phyloP scores from a whole-genome alignment of 805 yeast species.

The Cyberlindnera mrakii region DNA sequence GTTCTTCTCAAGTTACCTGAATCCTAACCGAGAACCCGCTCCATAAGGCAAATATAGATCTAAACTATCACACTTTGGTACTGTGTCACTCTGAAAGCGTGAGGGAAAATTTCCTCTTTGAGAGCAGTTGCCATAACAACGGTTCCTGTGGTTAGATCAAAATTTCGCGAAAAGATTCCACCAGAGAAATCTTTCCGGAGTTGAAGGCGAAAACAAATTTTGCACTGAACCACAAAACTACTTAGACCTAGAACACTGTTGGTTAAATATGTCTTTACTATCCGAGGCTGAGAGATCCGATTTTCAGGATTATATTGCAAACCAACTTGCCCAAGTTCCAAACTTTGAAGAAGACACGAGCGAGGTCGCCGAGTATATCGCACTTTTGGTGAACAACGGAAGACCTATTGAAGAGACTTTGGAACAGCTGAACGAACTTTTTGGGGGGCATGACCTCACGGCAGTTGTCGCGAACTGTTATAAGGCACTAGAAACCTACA shows the following conservation, averaged over 20 bases:
- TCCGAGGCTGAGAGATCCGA: conserved; percentile 31
- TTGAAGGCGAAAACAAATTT: background rate
- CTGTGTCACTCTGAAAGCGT: too few species aligned
- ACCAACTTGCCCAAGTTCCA: conserved; percentile 32
- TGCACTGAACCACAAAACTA: background rate
- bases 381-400: conserved; percentile 64
- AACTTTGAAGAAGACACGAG: conserved; percentile 45
- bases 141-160: too few species aligned
- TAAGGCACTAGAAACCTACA: conserved; percentile 41
- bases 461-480: conserved; percentile 52
- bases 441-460: conserved; percentile 55
- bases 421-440: conserved; percentile 52
- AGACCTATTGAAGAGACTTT: conserved; percentile 56
- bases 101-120: too few species aligned
- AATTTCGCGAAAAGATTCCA: too few species aligned
- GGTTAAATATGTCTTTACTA: conserved; percentile 7
- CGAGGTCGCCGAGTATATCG: conserved; percentile 69
- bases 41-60: too few species aligned
- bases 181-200: too few species aligned
- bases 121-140: too few species aligned
- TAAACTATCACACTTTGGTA: too few species aligned
- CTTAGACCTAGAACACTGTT: background rate
- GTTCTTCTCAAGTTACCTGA: too few species aligned
- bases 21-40: too few species aligned
- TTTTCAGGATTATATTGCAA: conserved; percentile 37